phyloP scores from a whole-genome alignment of 192 early-diverging fungal genomes.

The Podila verticillata region DNA sequence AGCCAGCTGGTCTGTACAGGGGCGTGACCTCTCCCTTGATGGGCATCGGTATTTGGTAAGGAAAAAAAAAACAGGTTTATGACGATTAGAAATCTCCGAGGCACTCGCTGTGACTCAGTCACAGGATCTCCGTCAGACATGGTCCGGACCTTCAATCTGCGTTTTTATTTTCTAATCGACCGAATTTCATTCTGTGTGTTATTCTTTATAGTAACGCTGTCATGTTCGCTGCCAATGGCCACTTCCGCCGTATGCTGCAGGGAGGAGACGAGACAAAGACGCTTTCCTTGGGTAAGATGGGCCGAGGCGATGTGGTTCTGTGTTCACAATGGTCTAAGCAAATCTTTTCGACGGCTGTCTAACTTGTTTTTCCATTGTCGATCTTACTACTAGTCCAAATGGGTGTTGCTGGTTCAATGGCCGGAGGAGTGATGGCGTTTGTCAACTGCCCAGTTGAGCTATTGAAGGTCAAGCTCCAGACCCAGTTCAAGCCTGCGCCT shows the following conservation, averaged over 20 bases:
- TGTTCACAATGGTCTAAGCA: neutral
- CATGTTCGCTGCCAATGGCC: conserved; percentile 71
- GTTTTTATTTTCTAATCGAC: neutral
- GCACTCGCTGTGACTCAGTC: neutral
- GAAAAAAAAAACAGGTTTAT: too few relatives aligned
- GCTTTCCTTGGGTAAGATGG: conserved; percentile 57
- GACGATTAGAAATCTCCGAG: too few relatives aligned
- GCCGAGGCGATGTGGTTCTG: neutral
- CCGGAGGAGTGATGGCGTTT: conserved; percentile 76
- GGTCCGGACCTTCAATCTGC: neutral
- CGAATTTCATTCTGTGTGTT: neutral
- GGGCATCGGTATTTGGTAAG: conserved; percentile 77
- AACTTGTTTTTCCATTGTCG: conserved; percentile 5
- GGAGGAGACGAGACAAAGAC: conserved; percentile 53
- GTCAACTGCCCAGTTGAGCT: conserved; percentile 77
- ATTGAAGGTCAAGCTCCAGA: conserved; percentile 77
- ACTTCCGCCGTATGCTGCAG: conserved; percentile 66
- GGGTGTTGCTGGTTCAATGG: conserved; percentile 63
- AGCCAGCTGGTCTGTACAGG: conserved; percentile 74
- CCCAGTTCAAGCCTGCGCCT: conserved; percentile 54
- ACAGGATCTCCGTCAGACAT: neutral
- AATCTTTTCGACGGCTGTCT: neutral
- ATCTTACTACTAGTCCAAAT: conserved; percentile 53
- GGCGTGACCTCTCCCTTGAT: conserved; percentile 74
- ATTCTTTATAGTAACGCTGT: conserved; percentile 67